Evolutionary conservation across 108 stramenopile species (phyloP).

Genomic region (Nitzschia sp.): DNA sequence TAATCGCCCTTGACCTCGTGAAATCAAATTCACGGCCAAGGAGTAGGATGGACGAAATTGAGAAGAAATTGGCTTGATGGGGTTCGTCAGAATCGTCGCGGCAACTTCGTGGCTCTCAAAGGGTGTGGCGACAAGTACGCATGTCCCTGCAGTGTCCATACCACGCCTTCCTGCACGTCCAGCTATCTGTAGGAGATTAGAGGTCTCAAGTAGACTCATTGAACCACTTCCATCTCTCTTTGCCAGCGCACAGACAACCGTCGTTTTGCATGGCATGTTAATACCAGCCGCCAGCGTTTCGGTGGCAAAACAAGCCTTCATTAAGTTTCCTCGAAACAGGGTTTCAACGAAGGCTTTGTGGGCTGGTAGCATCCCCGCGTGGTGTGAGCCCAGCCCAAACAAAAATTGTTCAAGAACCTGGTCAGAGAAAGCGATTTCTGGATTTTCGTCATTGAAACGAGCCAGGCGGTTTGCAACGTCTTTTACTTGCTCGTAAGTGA

Average conservation of each 20-base stretch:
- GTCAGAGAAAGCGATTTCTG: conserved; percentile 73
- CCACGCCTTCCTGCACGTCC: conserved; percentile 88
- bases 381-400: conserved; percentile 88
- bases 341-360: conserved; percentile 92
- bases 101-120: conserved; percentile 77
- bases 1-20: conserved; percentile 65
- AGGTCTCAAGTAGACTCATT: conserved; percentile 73
- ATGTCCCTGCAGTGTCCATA: conserved; percentile 51
- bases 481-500: conserved; percentile 54
- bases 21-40: conserved; percentile 73
- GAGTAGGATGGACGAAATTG: conserved; percentile 83
- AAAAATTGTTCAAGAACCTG: conserved; percentile 55
- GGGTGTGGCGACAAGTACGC: conserved; percentile 76
- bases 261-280: conserved; percentile 81
- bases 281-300: conserved; percentile 97
- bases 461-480: conserved; percentile 63
- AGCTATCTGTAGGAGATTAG: conserved; percentile 87
- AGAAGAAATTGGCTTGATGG: conserved; percentile 75
- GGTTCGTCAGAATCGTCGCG: conserved; percentile 61
- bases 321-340: conserved; percentile 75
- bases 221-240: conserved; percentile 71
- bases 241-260: conserved; percentile 85
- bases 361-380: conserved; percentile 90
- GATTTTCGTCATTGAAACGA: conserved; percentile 75
- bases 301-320: conserved; percentile 93